Evolutionary conservation across 2,329 filamentous ascomycete genomes (phyloP).

Genomic region (Botrytis fragariae): DNA sequence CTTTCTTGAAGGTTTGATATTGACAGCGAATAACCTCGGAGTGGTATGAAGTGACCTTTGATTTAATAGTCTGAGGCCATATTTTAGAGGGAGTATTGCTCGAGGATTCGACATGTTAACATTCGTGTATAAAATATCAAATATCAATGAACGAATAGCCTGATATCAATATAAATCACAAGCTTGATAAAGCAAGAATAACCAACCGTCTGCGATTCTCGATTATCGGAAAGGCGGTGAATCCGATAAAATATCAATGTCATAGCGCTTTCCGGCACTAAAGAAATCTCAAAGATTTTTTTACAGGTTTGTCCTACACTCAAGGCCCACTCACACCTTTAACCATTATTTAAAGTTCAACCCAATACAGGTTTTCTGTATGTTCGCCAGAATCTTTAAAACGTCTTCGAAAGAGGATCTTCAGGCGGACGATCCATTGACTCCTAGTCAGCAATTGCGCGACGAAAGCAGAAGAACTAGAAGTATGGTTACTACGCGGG

Average conservation of each 20-base stretch:
- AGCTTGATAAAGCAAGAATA: neutral
- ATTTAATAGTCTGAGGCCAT: neutral
- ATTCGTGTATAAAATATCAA: neutral
- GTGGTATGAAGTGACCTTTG: conserved; percentile 4
- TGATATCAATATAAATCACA: neutral
- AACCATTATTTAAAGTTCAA: neutral
- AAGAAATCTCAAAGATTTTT: conserved; percentile 14
- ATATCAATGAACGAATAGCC: neutral
- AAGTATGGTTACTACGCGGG: conserved; percentile 31
- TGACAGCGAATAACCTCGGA: neutral
- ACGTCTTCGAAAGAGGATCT: conserved; percentile 31
- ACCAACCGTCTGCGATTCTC: neutral
- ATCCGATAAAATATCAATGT: neutral
- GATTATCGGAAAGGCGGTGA: conserved; percentile 6
- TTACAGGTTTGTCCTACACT: neutral
- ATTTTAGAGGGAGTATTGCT: neutral
- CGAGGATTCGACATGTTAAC: neutral
- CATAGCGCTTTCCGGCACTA: conserved; percentile 12
- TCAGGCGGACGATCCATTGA: conserved; percentile 16
- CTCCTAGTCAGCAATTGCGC: conserved; percentile 20
- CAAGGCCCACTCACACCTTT: neutral
- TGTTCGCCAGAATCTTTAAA: conserved; percentile 34
- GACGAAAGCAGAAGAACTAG: conserved; percentile 14
- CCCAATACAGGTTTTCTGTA: conserved; percentile 20
- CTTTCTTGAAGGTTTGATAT: conserved; percentile 1